Percentiles rank a stretch among this genome's conserved stretches.
Evolutionary conservation across 495 filamentous ascomycete species (phyloP).

Genomic region (Staphylotrichum longicolle): DNA sequence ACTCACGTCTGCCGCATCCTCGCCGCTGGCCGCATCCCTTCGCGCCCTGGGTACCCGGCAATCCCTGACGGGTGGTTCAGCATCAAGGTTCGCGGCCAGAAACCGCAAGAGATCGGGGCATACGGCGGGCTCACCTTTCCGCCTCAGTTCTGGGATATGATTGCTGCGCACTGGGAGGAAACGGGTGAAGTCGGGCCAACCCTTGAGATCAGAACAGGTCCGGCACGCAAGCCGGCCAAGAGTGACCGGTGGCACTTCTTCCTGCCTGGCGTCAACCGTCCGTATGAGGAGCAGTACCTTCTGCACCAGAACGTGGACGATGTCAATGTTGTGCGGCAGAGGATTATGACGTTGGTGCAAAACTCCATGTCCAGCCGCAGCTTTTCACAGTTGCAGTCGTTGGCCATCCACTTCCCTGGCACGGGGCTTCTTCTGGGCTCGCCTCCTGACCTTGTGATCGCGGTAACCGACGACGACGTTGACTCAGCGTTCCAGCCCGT

Average conservation of each 20-base stretch:
- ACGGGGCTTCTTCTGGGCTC: background rate
- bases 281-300: slow-evolving; percentile 11
- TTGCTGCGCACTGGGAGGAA: slow-evolving; percentile 6
- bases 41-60: slow-evolving; percentile 27
- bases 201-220: background rate
- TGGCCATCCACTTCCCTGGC: slow-evolving; percentile 24
- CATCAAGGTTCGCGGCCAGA: background rate
- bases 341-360: slow-evolving; percentile 12
- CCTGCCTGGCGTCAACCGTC: slow-evolving; percentile 13
- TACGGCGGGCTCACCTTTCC: slow-evolving; percentile 29
- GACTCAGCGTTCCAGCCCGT: slow-evolving; percentile 4
- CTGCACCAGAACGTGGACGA: slow-evolving; percentile 5
- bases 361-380: background rate
- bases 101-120: background rate
- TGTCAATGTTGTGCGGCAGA: background rate
- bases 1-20: slow-evolving; percentile 25
- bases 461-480: background rate
- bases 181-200: background rate
- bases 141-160: slow-evolving; percentile 13
- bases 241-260: slow-evolving; percentile 26
- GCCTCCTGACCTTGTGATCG: background rate
- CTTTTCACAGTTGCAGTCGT: background rate
- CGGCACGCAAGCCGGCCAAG: background rate
- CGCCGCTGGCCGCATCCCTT: slow-evolving; percentile 19
- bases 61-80: slow-evolving; percentile 29